Evolutionary conservation across 2,329 filamentous ascomycete species (phyloP).

Genomic region (Paraphaeosphaeria sporulosa): DNA sequence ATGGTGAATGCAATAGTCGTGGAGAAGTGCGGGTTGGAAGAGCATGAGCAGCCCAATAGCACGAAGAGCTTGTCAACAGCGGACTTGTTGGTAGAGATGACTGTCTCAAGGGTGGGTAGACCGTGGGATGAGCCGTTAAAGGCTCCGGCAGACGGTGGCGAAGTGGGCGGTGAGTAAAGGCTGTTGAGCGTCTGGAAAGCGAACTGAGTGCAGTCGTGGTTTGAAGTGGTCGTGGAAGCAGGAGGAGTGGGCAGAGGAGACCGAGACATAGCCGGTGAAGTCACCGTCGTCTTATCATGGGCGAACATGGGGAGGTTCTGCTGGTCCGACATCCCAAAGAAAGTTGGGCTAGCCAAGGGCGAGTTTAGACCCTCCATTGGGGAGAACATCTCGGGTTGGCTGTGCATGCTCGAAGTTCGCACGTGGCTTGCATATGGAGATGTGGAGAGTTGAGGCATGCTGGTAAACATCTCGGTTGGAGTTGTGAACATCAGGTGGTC

Average conservation of each 20-base stretch:
- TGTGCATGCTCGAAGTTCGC: constrained; percentile 39
- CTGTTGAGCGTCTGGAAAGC: constrained; percentile 46
- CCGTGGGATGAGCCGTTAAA: constrained; percentile 34
- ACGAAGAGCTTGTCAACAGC: constrained; percentile 45
- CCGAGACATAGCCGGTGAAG: constrained; percentile 33
- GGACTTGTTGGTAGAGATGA: constrained; percentile 43
- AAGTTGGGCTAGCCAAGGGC: constrained; percentile 33
- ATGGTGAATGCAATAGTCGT: constrained; percentile 45
- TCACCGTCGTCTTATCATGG: constrained; percentile 33
- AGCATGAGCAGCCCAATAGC: constrained; percentile 44
- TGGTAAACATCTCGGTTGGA: constrained; percentile 36
- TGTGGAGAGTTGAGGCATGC: constrained; percentile 34
- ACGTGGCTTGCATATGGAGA: constrained; percentile 33
- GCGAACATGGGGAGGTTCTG: constrained; percentile 31
- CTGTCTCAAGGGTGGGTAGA: constrained; percentile 40
- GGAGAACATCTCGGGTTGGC: constrained; percentile 42
- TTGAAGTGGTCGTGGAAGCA: constrained; percentile 28
- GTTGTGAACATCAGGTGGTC: constrained; percentile 41
- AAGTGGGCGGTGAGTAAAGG: constrained; percentile 40
- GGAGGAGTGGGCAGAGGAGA: constrained; percentile 42
- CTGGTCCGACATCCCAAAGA: constrained; percentile 35
- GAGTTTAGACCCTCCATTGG: constrained; percentile 35
- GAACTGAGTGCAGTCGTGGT: constrained; percentile 47
- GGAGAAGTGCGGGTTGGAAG: constrained; percentile 47
- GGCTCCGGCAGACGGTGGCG: constrained; percentile 33